Percentiles rank a stretch among this genome's conserved stretches.
These are phyloP conservation scores for Beta corolliflora DNA, from an alignment of 179 eudicot species.

Conservation along the genomic window DNA sequence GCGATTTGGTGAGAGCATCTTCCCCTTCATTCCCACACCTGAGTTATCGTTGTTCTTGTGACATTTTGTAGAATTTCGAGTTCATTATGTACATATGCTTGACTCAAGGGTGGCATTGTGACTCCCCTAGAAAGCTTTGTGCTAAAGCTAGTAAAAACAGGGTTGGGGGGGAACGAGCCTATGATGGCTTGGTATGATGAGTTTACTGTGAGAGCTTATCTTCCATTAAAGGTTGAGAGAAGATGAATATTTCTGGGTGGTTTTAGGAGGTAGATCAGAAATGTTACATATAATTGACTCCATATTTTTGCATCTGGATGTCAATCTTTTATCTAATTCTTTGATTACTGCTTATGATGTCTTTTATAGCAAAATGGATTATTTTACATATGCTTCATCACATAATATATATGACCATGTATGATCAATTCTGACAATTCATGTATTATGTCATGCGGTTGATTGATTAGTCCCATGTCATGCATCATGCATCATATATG, in stretches of 20 bases:
- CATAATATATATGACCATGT: no score
- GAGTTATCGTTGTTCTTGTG: conserved; percentile 60
- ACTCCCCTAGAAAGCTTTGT: background rate
- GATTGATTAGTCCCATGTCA: no score
- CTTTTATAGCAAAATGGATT: no score
- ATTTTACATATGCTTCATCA: no score
- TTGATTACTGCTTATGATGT: background rate
- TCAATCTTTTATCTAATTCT: background rate
- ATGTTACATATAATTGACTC: background rate
- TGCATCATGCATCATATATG: no score
- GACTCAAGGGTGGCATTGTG: background rate
- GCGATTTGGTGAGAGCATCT: conserved; percentile 62
- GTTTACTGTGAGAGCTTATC: background rate
- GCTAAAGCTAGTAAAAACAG: background rate
- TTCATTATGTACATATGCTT: conserved; percentile 6
- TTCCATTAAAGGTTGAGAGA: no score
- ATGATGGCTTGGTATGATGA: background rate
- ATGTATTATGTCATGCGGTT: no score
- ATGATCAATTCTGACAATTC: no score
- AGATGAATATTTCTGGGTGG: no score
- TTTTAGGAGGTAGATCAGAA: background rate
- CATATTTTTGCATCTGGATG: background rate
- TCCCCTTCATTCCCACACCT: conserved; percentile 59
- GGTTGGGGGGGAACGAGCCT: background rate
- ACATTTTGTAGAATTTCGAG: conserved; percentile 5